phyloP scores from a whole-genome alignment of 2,329 filamentous ascomycete species.

The Fusarium ambrosium region DNA sequence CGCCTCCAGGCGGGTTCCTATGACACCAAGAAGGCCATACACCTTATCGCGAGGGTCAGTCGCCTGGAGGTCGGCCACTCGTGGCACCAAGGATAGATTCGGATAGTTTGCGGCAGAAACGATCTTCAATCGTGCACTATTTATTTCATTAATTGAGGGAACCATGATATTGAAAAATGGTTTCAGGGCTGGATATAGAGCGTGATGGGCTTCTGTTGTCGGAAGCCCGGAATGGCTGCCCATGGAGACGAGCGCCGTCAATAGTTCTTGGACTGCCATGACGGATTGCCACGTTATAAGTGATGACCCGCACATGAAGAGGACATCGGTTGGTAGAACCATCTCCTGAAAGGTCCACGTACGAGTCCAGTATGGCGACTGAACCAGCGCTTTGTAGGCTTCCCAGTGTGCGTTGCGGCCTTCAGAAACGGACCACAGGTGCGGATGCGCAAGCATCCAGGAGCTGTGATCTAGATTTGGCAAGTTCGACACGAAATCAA shows the following conservation, averaged over 20 bases:
- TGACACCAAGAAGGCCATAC: background rate
- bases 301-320: background rate
- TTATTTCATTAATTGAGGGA: rapidly evolving
- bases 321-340: background rate
- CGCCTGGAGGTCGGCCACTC: background rate
- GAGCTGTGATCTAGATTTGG: background rate
- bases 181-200: rapidly evolving
- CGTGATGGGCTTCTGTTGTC: background rate
- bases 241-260: rapidly evolving
- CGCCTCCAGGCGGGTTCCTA: background rate
- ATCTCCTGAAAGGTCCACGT: constrained; percentile 4
- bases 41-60: background rate
- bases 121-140: too few relatives aligned
- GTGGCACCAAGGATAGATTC: too few relatives aligned
- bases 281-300: background rate
- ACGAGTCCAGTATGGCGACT: background rate
- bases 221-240: rapidly evolving
- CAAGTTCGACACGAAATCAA: background rate
- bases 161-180: rapidly evolving
- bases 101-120: rapidly evolving
- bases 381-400: background rate
- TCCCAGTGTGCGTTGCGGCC: background rate
- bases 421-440: background rate
- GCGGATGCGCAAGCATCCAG: background rate
- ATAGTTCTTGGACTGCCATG: background rate